Evolutionary conservation across 768 basidiomycete species (phyloP).

Genomic region (Naganishia onofrii): DNA sequence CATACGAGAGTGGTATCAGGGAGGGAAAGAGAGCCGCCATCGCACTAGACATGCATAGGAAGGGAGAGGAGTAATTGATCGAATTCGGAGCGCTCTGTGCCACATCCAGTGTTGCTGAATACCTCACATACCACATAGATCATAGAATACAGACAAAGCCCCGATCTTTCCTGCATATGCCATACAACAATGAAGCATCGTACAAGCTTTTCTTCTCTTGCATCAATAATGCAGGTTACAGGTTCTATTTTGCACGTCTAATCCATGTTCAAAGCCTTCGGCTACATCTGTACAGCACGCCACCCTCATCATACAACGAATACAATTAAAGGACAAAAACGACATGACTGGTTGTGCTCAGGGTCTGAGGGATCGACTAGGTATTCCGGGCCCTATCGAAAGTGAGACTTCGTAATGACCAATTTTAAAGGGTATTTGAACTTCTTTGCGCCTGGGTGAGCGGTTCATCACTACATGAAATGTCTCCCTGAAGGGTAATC

Average conservation of each 20-base stretch:
- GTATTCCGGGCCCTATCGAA: neutral
- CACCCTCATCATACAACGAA: too few relatives aligned
- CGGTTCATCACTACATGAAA: neutral
- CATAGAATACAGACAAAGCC: neutral
- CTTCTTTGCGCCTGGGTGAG: too few relatives aligned
- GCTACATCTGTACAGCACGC: too few relatives aligned
- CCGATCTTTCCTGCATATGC: neutral
- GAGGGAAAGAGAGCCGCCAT: slow-evolving; percentile 21
- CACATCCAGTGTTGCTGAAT: neutral
- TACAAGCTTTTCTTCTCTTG: too few relatives aligned
- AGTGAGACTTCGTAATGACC: neutral
- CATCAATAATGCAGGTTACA: too few relatives aligned
- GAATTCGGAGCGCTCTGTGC: neutral
- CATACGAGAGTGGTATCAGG: slow-evolving; percentile 23
- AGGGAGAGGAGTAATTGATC: slow-evolving; percentile 1
- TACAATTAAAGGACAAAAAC: too few relatives aligned
- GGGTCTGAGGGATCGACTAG: too few relatives aligned
- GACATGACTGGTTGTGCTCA: too few relatives aligned
- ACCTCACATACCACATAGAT: neutral
- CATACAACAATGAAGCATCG: too few relatives aligned
- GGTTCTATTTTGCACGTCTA: too few relatives aligned
- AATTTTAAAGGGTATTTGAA: neutral
- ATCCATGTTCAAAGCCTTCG: too few relatives aligned
- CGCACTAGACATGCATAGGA: slow-evolving; percentile 19
- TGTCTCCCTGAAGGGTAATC: neutral